These are phyloP conservation scores for Macrotyloma uniflorum DNA, from an alignment of 306 rosid genomes.

Conservation along the genomic window DNA sequence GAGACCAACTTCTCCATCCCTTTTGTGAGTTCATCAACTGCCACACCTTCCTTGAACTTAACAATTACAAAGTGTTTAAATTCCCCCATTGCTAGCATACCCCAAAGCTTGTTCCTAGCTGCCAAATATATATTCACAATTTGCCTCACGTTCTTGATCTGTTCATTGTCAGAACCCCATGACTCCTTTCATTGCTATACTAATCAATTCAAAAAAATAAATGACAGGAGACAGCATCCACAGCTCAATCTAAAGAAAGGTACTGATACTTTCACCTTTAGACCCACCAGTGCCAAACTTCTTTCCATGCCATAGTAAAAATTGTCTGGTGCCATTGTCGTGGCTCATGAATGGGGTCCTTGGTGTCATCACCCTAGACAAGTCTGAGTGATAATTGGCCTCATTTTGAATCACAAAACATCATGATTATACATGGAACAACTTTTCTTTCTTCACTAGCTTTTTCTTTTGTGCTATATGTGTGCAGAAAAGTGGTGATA, in stretches of 20 bases:
- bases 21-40: slow-evolving; percentile 69
- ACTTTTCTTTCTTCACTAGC: slow-evolving; percentile 4
- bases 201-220: slow-evolving; percentile 39
- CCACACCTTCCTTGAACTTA: slow-evolving; percentile 80
- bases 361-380: slow-evolving; percentile 18
- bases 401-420: slow-evolving; percentile 33
- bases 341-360: slow-evolving; percentile 51
- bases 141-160: slow-evolving; percentile 41
- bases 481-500: slow-evolving; percentile 29
- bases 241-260: slow-evolving; percentile 53
- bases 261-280: slow-evolving; percentile 37
- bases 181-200: slow-evolving; percentile 44
- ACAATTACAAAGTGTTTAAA: slow-evolving; percentile 86
- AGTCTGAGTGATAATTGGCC: slow-evolving; percentile 40
- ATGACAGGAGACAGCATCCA: slow-evolving; percentile 57
- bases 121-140: slow-evolving; percentile 40
- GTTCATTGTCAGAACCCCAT: slow-evolving; percentile 42
- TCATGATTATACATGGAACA: slow-evolving; percentile 38
- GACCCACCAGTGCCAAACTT: slow-evolving; percentile 53
- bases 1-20: slow-evolving; percentile 79
- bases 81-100: slow-evolving; percentile 57
- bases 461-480: slow-evolving; percentile 8
- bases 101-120: slow-evolving; percentile 28
- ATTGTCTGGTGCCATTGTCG: slow-evolving; percentile 50
- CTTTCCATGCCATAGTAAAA: slow-evolving; percentile 39